These are phyloP conservation scores for Pelargonium hybrid DNA, from an alignment of 441 rosid species.

Conservation along the genomic window DNA sequence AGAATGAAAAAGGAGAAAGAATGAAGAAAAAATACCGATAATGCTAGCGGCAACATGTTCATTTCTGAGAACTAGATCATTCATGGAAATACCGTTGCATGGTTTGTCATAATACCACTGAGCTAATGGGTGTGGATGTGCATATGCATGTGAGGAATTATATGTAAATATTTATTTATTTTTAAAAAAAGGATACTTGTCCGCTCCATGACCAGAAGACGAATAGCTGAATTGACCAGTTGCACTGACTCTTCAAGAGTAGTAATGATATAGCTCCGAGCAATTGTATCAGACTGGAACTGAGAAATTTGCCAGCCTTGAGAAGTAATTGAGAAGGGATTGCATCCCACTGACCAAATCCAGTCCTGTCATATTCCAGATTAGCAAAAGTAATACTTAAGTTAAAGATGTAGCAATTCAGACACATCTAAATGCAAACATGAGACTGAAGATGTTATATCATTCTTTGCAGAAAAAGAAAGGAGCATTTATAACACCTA, in stretches of 20 bases:
- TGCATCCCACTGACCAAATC: constrained; percentile 98
- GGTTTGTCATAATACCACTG: not conserved
- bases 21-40: not conserved
- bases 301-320: constrained; percentile 83
- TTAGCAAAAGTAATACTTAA: constrained; percentile 5
- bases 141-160: not conserved
- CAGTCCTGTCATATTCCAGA: constrained; percentile 54
- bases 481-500: not conserved
- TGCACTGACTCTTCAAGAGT: constrained; percentile 87
- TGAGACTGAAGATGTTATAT: not conserved
- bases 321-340: constrained; percentile 74
- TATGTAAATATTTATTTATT: not conserved
- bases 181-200: constrained; percentile 78
- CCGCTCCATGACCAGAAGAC: constrained; percentile 64
- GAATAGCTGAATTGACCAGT: constrained; percentile 71
- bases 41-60: not conserved
- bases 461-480: too few relatives aligned
- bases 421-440: not conserved
- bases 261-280: constrained; percentile 80
- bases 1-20: not conserved
- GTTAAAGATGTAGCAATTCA: not conserved
- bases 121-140: not conserved
- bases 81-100: not conserved
- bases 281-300: constrained; percentile 85
- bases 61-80: not conserved